Base-by-base conservation (phyloP, 257 asterid species). In the Fraxinus quadrangulata region DNA sequence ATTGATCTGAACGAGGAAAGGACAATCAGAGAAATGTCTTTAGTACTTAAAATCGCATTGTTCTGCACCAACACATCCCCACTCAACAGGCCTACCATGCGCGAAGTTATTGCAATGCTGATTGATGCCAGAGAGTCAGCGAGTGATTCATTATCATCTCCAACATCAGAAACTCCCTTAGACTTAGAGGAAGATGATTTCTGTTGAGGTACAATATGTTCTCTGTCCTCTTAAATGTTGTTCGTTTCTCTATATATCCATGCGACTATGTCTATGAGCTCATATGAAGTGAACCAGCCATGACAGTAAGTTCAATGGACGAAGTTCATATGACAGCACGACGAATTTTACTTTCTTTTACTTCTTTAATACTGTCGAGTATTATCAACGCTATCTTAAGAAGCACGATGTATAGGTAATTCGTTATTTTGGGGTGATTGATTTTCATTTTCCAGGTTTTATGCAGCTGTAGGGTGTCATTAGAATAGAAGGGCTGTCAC, bases 41-140 rank as follows among this genome's bases (percentile, higher is more conserved):
- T 93, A 19, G 91, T 93, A 68, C 95, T 93, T 31, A 93, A 90
- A 82, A 93, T 92, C 65, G 98, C 96, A 19, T 66, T 93, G 81
- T 92, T 93, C 66, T 93, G 98, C 71, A 92, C 98, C 30, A 93
- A 85, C 81, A 79, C 90, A 14, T 90, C 97, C n/a, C 98, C 97
- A 61, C 80, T 81, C 68, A 90, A 89, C 67, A 81, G 98, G 83
- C 98, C 98, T 10, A 92, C 91, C 19, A 93, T 93, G 97, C 83
- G 94, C 14, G 89, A 93, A 82, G 97, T 93, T 10, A 83, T 92
- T 8, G 84, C 94, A 1, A 93, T 93, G 98, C 80, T 93, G 82
- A 77, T 87, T 36, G 94, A 89, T 63, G 88, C 88, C 5, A 84
- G 88, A 85, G 98, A 90, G 69, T 86, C 80, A 14, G 84, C 71